These are phyloP conservation scores for Globisporangium yorkense DNA, from an alignment of 352 stramenopile species.

Conservation along the genomic window DNA sequence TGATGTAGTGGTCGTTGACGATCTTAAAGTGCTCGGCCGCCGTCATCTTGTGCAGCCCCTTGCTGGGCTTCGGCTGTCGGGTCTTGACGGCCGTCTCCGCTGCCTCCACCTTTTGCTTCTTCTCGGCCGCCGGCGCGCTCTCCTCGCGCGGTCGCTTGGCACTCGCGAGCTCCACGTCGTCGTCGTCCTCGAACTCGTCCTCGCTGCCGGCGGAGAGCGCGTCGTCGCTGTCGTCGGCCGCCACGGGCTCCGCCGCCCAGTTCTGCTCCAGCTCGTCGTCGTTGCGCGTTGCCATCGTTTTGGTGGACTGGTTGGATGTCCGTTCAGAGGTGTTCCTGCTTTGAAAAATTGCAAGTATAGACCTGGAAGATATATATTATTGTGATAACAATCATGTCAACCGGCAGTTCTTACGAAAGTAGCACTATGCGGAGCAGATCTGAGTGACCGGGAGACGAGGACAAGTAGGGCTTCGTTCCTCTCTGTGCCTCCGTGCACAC, in stretches of 20 bases:
- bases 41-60: slow-evolving; percentile 79
- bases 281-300: slow-evolving; percentile 22
- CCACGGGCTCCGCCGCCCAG: slow-evolving; percentile 38
- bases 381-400: neutral
- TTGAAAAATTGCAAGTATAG: no score
- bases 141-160: slow-evolving; percentile 39
- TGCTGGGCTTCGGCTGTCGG: slow-evolving; percentile 29
- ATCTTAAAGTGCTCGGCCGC: slow-evolving; percentile 74
- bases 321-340: neutral
- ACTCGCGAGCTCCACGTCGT: slow-evolving; percentile 41
- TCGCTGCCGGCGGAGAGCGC: slow-evolving; percentile 65
- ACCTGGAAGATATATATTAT: neutral
- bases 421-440: no score
- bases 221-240: slow-evolving; percentile 34
- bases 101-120: slow-evolving; percentile 46
- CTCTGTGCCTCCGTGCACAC: no score
- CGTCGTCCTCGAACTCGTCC: slow-evolving; percentile 79
- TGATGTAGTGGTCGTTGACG: slow-evolving; percentile 72
- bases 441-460: no score
- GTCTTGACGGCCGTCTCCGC: slow-evolving; percentile 1
- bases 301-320: neutral
- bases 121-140: slow-evolving; percentile 17
- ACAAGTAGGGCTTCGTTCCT: no score
- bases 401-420: no score
- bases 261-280: slow-evolving; percentile 68